phyloP scores from a whole-genome alignment of 2,329 filamentous ascomycete genomes.

The Colletotrichum phormii region DNA sequence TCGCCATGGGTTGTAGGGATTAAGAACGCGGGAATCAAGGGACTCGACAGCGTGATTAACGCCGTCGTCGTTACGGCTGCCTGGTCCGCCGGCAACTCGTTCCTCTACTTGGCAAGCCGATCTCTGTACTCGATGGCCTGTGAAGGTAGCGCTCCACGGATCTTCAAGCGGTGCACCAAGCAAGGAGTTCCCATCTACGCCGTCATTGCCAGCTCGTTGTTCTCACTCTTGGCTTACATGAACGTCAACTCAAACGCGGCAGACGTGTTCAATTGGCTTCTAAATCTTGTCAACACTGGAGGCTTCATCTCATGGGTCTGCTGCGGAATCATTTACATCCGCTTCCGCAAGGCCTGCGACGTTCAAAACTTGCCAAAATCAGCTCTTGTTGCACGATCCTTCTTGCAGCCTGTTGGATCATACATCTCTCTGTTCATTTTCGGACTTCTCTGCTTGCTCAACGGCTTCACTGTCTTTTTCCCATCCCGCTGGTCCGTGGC shows the following conservation, averaged over 20 bases:
- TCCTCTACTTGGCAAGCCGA: slow-evolving; percentile 49
- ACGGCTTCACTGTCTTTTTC: neutral
- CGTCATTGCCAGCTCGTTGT: slow-evolving; percentile 61
- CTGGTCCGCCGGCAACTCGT: neutral
- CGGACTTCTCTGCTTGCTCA: neutral
- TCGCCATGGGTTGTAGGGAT: neutral
- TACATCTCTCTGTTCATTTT: neutral
- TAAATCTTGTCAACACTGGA: slow-evolving; percentile 57
- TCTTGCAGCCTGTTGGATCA: neutral
- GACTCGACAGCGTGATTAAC: neutral
- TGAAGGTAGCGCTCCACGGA: neutral
- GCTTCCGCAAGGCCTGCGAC: slow-evolving; percentile 64
- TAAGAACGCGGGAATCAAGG: neutral
- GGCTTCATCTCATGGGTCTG: slow-evolving; percentile 61
- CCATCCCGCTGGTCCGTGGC: neutral
- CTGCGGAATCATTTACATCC: slow-evolving; percentile 66
- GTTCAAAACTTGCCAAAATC: slow-evolving; percentile 52
- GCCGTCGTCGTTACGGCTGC: neutral
- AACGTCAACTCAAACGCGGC: slow-evolving; percentile 69
- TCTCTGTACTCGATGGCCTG: slow-evolving; percentile 49
- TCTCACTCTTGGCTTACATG: slow-evolving; percentile 71
- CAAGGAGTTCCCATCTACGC: slow-evolving; percentile 20
- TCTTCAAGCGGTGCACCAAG: neutral
- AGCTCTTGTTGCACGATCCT: neutral
- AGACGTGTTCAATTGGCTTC: slow-evolving; percentile 72